Percentiles rank a stretch among this genome's conserved stretches.
These are phyloP conservation scores for Acacia acuminata DNA, from an alignment of 306 rosid species.

Conservation along the genomic window DNA sequence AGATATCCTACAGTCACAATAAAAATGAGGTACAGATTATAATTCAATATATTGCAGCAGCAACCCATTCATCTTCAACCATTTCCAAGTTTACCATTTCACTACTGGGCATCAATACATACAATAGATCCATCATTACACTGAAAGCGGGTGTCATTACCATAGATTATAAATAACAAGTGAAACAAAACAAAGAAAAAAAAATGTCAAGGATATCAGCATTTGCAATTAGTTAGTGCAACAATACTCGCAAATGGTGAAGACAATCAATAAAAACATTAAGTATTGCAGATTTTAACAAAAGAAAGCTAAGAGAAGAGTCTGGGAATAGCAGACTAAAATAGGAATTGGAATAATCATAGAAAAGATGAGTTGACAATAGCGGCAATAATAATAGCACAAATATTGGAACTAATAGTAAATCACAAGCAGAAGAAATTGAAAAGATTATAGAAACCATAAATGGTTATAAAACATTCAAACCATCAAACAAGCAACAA, in stretches of 20 bases:
- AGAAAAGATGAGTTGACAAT: background rate
- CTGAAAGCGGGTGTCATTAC: background rate
- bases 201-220: background rate
- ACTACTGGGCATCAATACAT: background rate
- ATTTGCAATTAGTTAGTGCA: background rate
- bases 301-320: background rate
- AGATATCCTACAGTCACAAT: conserved; percentile 64
- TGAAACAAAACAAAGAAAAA: background rate
- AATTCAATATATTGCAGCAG: conserved; percentile 25
- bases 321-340: background rate
- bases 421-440: background rate
- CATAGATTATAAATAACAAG: background rate
- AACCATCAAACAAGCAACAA: background rate
- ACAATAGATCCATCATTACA: conserved; percentile 15
- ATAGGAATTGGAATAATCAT: background rate
- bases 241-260: background rate
- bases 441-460: background rate
- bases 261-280: conserved; percentile 3
- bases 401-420: background rate
- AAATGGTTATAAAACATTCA: background rate
- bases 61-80: conserved; percentile 19
- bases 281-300: background rate
- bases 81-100: conserved; percentile 2
- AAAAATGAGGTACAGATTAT: conserved; percentile 21
- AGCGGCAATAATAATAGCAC: background rate